Evolutionary conservation across 257 asterid genomes (phyloP), one percentile per base, ranked within the genome.

Genomic region (Fraxinus quadrangulata): DNA sequence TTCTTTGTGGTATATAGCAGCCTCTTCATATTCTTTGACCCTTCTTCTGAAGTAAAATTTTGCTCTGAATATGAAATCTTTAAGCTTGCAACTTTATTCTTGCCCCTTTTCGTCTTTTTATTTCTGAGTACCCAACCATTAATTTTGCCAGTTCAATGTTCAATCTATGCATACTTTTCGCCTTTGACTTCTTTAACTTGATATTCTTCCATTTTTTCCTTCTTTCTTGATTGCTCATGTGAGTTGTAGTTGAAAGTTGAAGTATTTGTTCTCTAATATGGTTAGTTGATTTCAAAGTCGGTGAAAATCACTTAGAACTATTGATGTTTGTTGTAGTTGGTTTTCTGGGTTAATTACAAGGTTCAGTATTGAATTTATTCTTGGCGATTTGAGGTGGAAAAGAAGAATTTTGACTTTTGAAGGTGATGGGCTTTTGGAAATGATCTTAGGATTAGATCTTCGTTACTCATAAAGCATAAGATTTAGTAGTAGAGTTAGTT

Each of bases 391-490:
- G 79, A 69, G 73, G 84, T 78, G 75, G 14, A 47, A 59, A 65
- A 67, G 30, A 75, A 45, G n/a, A 33, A 59, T 51, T 24, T 59
- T 82, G 84, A 78, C 71, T 75, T 78, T 70, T 63, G 69, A 63
- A 63, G 67, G 69, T 11, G 36, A 63, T 24, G 17, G 69, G 36
- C 36, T 56, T 51, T 78, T 75, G 0, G 31, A 63, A 66, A 40
- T 79, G 86, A 80, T 75, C 30, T 65, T 80, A 75, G 85, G n/a
- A 84, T 81, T 81, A 49, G 85, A 87, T 84, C 88, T 79, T 85
- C 79, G 68, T 72, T 30, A 69, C 63, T 78, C 36, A 54, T 2
- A 71, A 45, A 79, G 81, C 45, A 33, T 75, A 56, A 30, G 21
- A 23, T 77, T 72, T 28, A 40, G 80, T 65, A 16, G 5, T 42